phyloP scores from a whole-genome alignment of 1,284 basidiomycete genomes.

The Cutaneotrichosporon mucoides region DNA sequence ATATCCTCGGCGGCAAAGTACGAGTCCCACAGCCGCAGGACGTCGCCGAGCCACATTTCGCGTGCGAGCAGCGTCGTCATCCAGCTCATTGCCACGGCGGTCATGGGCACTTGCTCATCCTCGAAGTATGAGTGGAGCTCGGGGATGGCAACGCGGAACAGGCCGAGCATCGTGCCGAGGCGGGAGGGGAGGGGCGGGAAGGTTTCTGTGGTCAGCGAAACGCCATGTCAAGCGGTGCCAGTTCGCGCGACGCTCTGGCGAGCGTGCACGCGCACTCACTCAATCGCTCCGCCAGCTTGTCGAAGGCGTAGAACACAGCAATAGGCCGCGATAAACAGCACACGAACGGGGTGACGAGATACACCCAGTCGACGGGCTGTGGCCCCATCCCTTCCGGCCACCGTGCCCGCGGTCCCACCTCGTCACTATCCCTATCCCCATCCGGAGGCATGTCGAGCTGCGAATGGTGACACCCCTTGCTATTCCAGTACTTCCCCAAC shows the following conservation, averaged over 20 bases:
- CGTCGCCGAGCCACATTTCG: constrained; percentile 47
- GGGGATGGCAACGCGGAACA: constrained; percentile 41
- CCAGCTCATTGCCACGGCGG: constrained; percentile 43
- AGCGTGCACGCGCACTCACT: no score
- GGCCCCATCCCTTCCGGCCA: constrained; percentile 13
- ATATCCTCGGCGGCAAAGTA: constrained; percentile 46
- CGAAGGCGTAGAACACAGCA: constrained; percentile 39
- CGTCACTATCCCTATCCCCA: not conserved
- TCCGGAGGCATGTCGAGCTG: not conserved
- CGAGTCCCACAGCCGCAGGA: constrained; percentile 45
- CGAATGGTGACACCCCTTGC: constrained; percentile 16
- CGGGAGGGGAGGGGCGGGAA: constrained; percentile 42
- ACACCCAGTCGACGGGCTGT: constrained; percentile 39
- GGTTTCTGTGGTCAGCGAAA: constrained; percentile 21
- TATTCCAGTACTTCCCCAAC: constrained; percentile 41
- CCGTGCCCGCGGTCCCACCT: not conserved
- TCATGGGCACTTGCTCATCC: constrained; percentile 46
- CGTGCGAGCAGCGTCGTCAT: constrained; percentile 39
- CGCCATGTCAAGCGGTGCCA: no score
- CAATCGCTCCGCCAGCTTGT: constrained; percentile 36
- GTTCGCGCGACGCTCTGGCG: no score
- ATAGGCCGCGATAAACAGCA: constrained; percentile 38
- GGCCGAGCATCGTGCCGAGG: constrained; percentile 39
- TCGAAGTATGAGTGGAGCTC: constrained; percentile 47
- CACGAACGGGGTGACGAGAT: constrained; percentile 42